These are phyloP conservation scores for Chrysochromulina tobinii DNA, from an alignment of 78 protist genomes.

Conservation along the genomic window DNA sequence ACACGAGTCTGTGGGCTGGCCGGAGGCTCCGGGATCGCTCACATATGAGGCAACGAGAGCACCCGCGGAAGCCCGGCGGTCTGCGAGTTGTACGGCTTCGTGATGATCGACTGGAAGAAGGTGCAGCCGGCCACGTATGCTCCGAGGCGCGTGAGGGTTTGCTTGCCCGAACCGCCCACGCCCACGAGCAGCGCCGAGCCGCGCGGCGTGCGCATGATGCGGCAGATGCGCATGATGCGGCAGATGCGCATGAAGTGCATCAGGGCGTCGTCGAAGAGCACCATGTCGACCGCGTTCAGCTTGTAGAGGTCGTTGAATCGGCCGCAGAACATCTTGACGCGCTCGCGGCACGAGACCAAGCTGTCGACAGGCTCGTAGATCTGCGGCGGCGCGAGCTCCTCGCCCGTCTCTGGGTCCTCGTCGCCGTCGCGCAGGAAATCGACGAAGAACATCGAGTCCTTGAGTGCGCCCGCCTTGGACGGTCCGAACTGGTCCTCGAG, in stretches of 20 bases:
- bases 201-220: slow-evolving; percentile 65
- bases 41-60: too few relatives aligned
- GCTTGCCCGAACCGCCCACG: too few relatives aligned
- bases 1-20: too few relatives aligned
- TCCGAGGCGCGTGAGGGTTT: slow-evolving; percentile 62
- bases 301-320: slow-evolving; percentile 67
- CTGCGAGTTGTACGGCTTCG: too few relatives aligned
- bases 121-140: slow-evolving; percentile 54
- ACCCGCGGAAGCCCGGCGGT: too few relatives aligned
- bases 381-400: slow-evolving; percentile 8
- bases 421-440: slow-evolving; percentile 77
- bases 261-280: slow-evolving; percentile 82
- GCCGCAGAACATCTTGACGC: slow-evolving; percentile 29
- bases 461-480: neutral
- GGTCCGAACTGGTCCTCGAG: slow-evolving; percentile 2
- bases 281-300: slow-evolving; percentile 58
- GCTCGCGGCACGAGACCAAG: neutral
- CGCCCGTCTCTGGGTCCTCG: slow-evolving; percentile 56
- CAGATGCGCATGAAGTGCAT: slow-evolving; percentile 60
- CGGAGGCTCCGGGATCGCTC: too few relatives aligned
- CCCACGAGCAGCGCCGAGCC: slow-evolving; percentile 82
- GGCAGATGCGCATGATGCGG: slow-evolving; percentile 62
- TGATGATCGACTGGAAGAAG: slow-evolving; percentile 47
- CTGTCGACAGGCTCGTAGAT: slow-evolving; percentile 44
- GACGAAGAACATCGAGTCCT: slow-evolving; percentile 38